Base-by-base conservation (phyloP, 179 eudicot genomes). In the Sideroxylon spinosum region DNA sequence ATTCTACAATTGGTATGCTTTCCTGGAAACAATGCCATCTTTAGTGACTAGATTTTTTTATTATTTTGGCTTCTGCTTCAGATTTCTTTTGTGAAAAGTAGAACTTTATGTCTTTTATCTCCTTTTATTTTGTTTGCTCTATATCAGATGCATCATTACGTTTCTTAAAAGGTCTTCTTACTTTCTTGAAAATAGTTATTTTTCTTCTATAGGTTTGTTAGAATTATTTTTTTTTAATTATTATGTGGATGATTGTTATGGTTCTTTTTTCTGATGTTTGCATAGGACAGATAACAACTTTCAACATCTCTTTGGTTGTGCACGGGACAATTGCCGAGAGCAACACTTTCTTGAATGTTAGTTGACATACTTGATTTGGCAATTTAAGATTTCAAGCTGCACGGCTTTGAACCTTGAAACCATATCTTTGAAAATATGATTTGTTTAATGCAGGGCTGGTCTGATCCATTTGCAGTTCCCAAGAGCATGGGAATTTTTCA, bases 291-390 rank as follows among this genome's bases (percentile, higher is more conserved):
- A 88, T 95, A 28, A 91, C 85, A 46, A 95, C 98, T 79, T 95
- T 95, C 88, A 95, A 95, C 83, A 91, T 95, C 68, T 88, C 95
- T 78, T 72, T 90, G 86, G 95, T 95, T 28, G 95, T 91, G 28
- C 97, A 80, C 68, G 99, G 99, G 83, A 91, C 98, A 28, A 86
- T 91, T 75, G 87, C 98, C 10, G 99, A 95, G 91, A 81, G 85
- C 79, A 89, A 87, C 85, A 84, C 85, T 84, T 63, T 81, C 4
- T 56, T 77, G 50, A 77, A 85, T 75, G 98, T 95, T 87, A 95
- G 97, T 78, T 74, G 63, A 80, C 44, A 11, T 68, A 29, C 71
- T 53, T 4, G 23, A 57, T 66, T 25, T 6, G 59, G 52, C 62
- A 23, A 52, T 68, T 37, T 59, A 14, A 19, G 61, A 48, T 70